Evolutionary conservation across 768 basidiomycete genomes (phyloP), one percentile per base, ranked within the genome.

Genomic region (Cystobasidium tubakii): DNA sequence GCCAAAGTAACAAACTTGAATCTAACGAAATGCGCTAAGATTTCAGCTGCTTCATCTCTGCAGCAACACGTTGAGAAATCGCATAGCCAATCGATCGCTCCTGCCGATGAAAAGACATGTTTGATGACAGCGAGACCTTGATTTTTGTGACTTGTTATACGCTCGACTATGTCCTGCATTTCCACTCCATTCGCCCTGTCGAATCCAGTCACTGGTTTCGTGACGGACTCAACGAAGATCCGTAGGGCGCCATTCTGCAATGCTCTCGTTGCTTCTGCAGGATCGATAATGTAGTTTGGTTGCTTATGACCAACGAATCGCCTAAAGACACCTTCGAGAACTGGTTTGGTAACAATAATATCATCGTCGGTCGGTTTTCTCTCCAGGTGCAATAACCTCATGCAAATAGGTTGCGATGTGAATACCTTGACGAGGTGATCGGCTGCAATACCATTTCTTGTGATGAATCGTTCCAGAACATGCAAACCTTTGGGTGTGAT

Each of bases 401-500:
- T 90, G 83, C 92, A 94, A 77, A 99, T 97, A 39, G 95, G 93
- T 80, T 96, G 92, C 0, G 90, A 85, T 19, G 87, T 86, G 81
- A 98, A 99, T 55, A 97, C 90, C 66, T 86, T 87, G 76, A 92
- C 87, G 23, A 98, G 87, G 81, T 93, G 89, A 82, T 96, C 92
- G 53, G 92, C 89, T 76, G 89, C 91, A 84, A 99, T 97, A 78
- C 96, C 96, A 81, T 99, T 98, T 85, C 95, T 97, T 82, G 89
- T 90, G 84, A 98, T 96, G 85, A 99, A 99, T n/a, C 96, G 89
- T 81, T 99, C 96, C 76, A 99, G 88, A 79, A 99, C 91, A 79
- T 99, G 96, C 65, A 98, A 88, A 66, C 96, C 96, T 83, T 99
- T 99, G 19, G 96, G 91, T 15, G 96, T 98, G 80, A 96, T 86